phyloP scores from a whole-genome alignment of 345 rosid species.

The Linum usitatissimum region DNA sequence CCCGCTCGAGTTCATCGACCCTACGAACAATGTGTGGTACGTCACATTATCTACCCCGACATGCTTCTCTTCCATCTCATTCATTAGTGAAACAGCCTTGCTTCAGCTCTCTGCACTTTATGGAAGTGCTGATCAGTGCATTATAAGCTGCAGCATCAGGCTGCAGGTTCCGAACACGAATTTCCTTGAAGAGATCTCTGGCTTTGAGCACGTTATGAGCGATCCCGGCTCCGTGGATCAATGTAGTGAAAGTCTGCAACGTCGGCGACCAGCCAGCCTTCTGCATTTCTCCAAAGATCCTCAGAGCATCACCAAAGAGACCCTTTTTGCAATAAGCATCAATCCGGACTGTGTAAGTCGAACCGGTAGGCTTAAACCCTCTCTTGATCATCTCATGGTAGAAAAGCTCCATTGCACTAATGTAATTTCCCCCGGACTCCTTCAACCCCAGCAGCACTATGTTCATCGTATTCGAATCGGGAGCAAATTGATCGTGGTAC shows the following conservation, averaged over 20 bases:
- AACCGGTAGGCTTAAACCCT: conserved; percentile 47
- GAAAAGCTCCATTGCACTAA: conserved; percentile 67
- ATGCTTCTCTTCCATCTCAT: conserved; percentile 58
- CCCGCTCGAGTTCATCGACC: conserved; percentile 51
- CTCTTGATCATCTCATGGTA: conserved; percentile 69
- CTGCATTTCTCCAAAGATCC: conserved; percentile 71
- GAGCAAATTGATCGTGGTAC: conserved; percentile 42
- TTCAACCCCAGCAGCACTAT: conserved; percentile 71
- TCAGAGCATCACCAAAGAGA: conserved; percentile 55
- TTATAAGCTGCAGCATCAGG: conserved; percentile 66
- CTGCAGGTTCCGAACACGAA: conserved; percentile 33
- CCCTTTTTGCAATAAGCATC: conserved; percentile 83
- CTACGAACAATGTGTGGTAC: conserved; percentile 55
- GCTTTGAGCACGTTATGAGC: conserved; percentile 45
- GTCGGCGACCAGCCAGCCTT: conserved; percentile 26
- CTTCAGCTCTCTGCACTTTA: conserved; percentile 37
- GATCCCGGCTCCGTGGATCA: conserved; percentile 77
- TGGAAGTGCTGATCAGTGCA: conserved; percentile 53
- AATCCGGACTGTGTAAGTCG: conserved; percentile 53
- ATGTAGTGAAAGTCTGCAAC: conserved; percentile 59
- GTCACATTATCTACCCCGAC: conserved; percentile 50
- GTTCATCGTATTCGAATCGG: conserved; percentile 71
- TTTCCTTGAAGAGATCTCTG: conserved; percentile 58
- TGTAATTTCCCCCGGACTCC: conserved; percentile 41
- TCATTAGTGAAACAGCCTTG: conserved; percentile 56